Evolutionary conservation across 371 early-diverging fungal species (phyloP).

Genomic region (Rhizopus delemar): DNA sequence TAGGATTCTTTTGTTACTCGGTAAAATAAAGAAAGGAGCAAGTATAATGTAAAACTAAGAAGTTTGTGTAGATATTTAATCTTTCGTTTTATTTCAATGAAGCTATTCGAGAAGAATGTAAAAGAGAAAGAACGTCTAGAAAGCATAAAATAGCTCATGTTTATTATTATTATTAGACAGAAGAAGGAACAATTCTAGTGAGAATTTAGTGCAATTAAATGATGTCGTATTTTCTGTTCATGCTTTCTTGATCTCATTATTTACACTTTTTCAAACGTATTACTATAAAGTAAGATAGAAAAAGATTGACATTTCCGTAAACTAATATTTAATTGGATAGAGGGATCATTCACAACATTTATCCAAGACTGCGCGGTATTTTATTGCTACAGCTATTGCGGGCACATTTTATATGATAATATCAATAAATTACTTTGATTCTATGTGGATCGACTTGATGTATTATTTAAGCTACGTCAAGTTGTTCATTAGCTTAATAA

Average conservation of each 20-base stretch:
- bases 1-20: conserved; percentile 87
- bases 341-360: conserved; percentile 42
- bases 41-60: neutral
- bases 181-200: conserved; percentile 66
- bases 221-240: conserved; percentile 90
- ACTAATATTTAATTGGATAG: neutral
- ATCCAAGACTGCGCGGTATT: conserved; percentile 37
- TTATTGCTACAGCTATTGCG: conserved; percentile 42
- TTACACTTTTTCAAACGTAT: conserved; percentile 73
- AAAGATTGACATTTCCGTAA: neutral
- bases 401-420: conserved; percentile 42
- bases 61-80: conserved; percentile 59
- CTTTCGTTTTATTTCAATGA: conserved; percentile 69
- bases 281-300: conserved; percentile 65
- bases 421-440: conserved; percentile 27
- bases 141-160: too few relatives aligned
- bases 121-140: neutral
- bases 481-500: conserved; percentile 73
- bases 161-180: conserved; percentile 39
- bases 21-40: conserved; percentile 22
- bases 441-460: conserved; percentile 64
- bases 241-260: conserved; percentile 68
- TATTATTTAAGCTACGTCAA: conserved; percentile 84
- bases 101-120: conserved; percentile 73
- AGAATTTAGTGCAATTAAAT: conserved; percentile 78